phyloP scores from a whole-genome alignment of 2,329 filamentous ascomycete species.

The Cercospora sesami region DNA sequence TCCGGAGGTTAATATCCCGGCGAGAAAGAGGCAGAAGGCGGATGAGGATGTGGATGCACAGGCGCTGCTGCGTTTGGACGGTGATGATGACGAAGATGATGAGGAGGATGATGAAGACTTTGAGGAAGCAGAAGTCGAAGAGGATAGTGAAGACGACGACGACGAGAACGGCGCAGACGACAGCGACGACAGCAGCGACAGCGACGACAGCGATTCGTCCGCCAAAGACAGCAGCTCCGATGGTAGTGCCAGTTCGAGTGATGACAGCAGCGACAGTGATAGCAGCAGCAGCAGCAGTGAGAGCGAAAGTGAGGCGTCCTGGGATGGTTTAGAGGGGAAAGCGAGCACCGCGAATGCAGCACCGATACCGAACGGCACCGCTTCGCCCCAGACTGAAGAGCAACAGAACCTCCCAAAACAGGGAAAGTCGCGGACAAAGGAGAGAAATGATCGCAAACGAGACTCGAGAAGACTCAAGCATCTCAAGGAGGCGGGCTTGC shows the following conservation, averaged over 20 bases:
- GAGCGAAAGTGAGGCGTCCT: slow-evolving; percentile 25
- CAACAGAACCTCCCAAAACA: slow-evolving; percentile 22
- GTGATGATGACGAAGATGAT: slow-evolving; percentile 36
- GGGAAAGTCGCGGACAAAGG: slow-evolving; percentile 54
- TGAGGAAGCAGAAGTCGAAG: slow-evolving; percentile 24
- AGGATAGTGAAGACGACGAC: slow-evolving; percentile 28
- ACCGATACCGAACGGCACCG: slow-evolving; percentile 2
- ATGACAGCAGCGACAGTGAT: slow-evolving; percentile 22
- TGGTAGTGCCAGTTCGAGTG: slow-evolving; percentile 18
- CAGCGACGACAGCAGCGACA: neutral
- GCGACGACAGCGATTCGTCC: slow-evolving; percentile 8
- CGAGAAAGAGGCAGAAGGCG: slow-evolving; percentile 36
- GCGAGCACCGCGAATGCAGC: neutral
- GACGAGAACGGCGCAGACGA: slow-evolving; percentile 17
- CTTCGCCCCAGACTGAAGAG: slow-evolving; percentile 1
- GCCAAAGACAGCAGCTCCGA: slow-evolving; percentile 7
- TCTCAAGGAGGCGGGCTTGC: slow-evolving; percentile 55
- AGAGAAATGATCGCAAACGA: slow-evolving; percentile 57
- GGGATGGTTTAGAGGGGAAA: slow-evolving; percentile 26
- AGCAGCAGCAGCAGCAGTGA: slow-evolving; percentile 24
- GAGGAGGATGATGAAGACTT: slow-evolving; percentile 28
- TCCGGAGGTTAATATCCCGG: slow-evolving; percentile 41
- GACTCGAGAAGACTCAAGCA: slow-evolving; percentile 51
- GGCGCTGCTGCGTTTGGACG: slow-evolving; percentile 39
- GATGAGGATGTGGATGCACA: slow-evolving; percentile 46